Conservation (phyloP, 345 rosid genomes). For the Eucalyptus camaldulensis region DNA sequence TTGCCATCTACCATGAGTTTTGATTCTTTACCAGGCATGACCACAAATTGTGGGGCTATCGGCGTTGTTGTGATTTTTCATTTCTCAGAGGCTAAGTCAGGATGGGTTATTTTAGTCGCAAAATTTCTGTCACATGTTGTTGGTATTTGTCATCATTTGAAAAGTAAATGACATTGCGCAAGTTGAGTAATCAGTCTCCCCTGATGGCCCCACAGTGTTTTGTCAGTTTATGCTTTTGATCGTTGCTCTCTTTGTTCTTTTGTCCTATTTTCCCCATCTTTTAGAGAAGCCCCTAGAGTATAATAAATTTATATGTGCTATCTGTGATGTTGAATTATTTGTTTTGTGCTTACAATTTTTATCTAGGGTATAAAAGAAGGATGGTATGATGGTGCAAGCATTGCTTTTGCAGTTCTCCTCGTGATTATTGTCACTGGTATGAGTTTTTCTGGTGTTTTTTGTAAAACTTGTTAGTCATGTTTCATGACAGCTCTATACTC, state of each 20-base stretch:
- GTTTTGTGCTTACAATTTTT: neutral
- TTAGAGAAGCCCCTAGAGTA: neutral
- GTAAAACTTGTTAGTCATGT: neutral
- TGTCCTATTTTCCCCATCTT: neutral
- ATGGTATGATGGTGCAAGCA: constrained; percentile 99
- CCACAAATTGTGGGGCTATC: neutral
- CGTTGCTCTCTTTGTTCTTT: neutral
- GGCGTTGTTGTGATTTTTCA: neutral
- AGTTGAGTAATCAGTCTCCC: neutral
- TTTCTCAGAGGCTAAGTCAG: neutral
- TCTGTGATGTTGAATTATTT: neutral
- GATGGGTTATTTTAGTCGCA: neutral
- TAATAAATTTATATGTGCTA: neutral
- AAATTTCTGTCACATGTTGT: neutral
- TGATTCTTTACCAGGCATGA: neutral
- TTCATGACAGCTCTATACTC: neutral
- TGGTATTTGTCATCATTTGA: neutral
- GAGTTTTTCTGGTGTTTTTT: neutral
- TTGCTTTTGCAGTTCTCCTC: constrained; percentile 84
- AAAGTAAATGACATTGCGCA: neutral
- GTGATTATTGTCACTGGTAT: constrained; percentile 92
- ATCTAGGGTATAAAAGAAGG: constrained; percentile 75
- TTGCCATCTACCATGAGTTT: neutral
- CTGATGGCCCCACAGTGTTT: neutral
- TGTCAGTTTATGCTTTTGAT: neutral